phyloP scores from a whole-genome alignment of 164 flowering plant species.

The Santalum album region DNA sequence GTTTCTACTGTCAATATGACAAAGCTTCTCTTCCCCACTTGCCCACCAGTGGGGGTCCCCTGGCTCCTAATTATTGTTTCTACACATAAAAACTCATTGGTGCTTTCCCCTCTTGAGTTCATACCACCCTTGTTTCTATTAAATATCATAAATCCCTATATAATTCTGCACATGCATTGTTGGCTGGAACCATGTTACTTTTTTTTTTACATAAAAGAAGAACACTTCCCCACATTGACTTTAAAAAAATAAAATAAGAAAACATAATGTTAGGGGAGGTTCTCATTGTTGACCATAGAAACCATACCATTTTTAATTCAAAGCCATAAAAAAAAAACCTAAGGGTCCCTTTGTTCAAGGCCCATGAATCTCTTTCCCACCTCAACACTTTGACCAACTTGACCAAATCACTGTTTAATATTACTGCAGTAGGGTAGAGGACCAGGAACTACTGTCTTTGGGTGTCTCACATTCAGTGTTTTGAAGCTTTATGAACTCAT shows the following conservation, averaged over 20 bases:
- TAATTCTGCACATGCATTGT: constrained; percentile 46
- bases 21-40: too few relatives aligned
- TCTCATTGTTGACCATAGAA: constrained; percentile 22
- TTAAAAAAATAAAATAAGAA: neutral
- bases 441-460: neutral
- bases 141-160: constrained; percentile 2
- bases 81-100: neutral
- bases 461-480: neutral
- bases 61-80: too few relatives aligned
- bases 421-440: neutral
- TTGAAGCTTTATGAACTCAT: neutral
- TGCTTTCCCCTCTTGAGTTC: neutral
- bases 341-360: constrained; percentile 7
- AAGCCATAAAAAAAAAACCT: neutral
- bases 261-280: constrained; percentile 13
- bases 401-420: neutral
- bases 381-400: constrained; percentile 1
- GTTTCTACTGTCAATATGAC: too few relatives aligned
- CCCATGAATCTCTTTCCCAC: constrained; percentile 10
- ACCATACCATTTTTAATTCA: constrained; percentile 4
- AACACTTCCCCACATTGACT: constrained; percentile 28
- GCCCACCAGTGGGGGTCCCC: too few relatives aligned
- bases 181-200: constrained; percentile 45
- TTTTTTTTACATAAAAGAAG: constrained; percentile 7
- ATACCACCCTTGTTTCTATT: constrained; percentile 2